A percentile compares a stretch with the other conserved stretches of the same genome.
These are phyloP conservation scores for Elaeis guineensis DNA, from an alignment of 176 grass and related monocot species.

Conservation along the genomic window DNA sequence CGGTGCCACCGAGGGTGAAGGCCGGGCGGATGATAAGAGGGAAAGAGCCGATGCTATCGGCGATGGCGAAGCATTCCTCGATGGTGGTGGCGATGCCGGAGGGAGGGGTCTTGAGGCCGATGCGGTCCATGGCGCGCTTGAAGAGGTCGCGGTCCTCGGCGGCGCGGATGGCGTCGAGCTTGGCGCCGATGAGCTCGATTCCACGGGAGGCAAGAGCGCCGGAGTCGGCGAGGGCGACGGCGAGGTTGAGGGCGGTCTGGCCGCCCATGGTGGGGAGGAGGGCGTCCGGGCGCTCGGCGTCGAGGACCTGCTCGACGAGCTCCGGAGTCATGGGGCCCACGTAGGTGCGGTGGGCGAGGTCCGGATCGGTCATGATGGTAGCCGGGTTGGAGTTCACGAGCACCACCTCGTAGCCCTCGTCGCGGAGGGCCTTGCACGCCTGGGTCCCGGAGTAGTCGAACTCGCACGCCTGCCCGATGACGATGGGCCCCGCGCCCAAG, in stretches of 20 bases:
- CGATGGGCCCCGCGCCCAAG: conserved; percentile 87
- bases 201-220: conserved; percentile 54
- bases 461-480: conserved; percentile 96
- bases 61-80: conserved; percentile 73
- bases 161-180: conserved; percentile 69
- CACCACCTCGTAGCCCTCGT: conserved; percentile 89
- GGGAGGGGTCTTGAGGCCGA: conserved; percentile 87
- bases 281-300: conserved; percentile 67
- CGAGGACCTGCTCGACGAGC: conserved; percentile 70
- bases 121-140: conserved; percentile 89
- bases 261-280: conserved; percentile 96
- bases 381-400: conserved; percentile 97
- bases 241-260: conserved; percentile 93
- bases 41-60: conserved; percentile 60
- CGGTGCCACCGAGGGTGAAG: conserved; percentile 83
- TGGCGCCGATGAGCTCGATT: conserved; percentile 82
- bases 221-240: conserved; percentile 72
- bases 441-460: conserved; percentile 99
- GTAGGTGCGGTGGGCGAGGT: conserved; percentile 79
- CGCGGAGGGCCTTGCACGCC: conserved; percentile 86
- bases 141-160: conserved; percentile 89
- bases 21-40: conserved; percentile 87
- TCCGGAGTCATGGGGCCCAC: conserved; percentile 88
- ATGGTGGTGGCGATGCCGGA: conserved; percentile 83
- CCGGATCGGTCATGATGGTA: conserved; percentile 99